Conservation (phyloP, 768 basidiomycete species). For the Roridomyces roridus region DNA sequence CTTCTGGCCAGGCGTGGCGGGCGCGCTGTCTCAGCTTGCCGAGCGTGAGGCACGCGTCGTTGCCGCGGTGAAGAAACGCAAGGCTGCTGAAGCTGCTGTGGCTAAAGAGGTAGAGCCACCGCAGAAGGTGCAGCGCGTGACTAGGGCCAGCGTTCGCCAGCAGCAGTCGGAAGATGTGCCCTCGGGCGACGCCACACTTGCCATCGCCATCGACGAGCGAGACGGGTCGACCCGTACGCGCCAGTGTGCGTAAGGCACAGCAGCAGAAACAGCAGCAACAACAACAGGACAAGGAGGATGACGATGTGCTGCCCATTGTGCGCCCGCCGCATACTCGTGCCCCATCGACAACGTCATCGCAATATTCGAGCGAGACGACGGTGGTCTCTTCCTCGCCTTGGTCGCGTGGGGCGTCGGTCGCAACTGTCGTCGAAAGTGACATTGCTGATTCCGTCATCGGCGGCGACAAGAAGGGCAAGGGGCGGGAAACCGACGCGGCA, state of each 20-base stretch:
- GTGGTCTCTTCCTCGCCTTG: constrained; percentile 13
- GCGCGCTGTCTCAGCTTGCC: constrained; percentile 1
- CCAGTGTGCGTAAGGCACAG: neutral
- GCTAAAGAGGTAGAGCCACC: constrained; percentile 4
- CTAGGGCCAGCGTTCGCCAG: constrained; percentile 18
- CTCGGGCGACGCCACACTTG: neutral
- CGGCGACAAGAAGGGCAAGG: constrained; percentile 26
- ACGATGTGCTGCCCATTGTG: neutral
- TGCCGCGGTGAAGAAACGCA: constrained; percentile 1
- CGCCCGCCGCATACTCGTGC: neutral
- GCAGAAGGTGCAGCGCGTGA: constrained; percentile 15
- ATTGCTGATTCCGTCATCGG: neutral
- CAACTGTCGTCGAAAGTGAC: constrained; percentile 37
- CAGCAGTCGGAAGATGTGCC: neutral
- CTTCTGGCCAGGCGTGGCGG: constrained; percentile 1
- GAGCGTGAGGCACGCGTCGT: neutral
- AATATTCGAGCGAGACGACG: constrained; percentile 20
- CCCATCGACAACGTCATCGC: constrained; percentile 12
- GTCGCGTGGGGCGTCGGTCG: constrained; percentile 46
- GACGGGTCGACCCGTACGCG: neutral
- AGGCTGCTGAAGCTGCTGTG: neutral
- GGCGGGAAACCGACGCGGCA: constrained; percentile 13
- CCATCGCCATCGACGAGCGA: neutral
- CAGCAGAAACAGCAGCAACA: neutral
- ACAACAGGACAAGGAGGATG: neutral